phyloP scores from a whole-genome alignment of 495 filamentous ascomycete genomes.

The Paragyromitra xinjiangensis region DNA sequence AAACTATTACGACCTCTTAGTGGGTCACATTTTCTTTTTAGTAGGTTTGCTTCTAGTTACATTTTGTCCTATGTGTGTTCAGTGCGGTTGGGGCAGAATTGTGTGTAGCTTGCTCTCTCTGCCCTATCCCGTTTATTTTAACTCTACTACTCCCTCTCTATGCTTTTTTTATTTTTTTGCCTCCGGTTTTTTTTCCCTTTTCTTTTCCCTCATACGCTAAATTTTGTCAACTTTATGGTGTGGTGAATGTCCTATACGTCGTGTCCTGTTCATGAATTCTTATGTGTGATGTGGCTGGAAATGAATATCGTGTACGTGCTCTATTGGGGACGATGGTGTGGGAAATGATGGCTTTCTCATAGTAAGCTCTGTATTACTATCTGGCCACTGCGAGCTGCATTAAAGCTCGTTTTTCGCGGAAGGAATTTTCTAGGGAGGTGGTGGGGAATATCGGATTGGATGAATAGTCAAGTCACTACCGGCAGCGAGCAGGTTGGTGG shows the following conservation, averaged over 20 bases:
- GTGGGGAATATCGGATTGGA: conserved; percentile 15
- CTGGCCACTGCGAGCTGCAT: conserved; percentile 6
- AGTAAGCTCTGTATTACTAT: conserved; percentile 1
- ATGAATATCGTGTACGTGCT: conserved; percentile 46
- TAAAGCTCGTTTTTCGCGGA: neutral
- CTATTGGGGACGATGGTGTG: conserved; percentile 32
- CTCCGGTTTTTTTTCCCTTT: conserved; percentile 36
- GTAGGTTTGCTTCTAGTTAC: conserved; percentile 37
- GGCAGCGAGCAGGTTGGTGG: conserved; percentile 11
- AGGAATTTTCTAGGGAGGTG: conserved; percentile 2
- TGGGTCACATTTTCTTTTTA: conserved; percentile 50
- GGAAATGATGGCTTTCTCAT: conserved; percentile 28
- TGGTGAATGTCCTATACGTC: conserved; percentile 39
- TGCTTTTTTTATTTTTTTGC: conserved; percentile 27
- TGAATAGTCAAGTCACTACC: conserved; percentile 20
- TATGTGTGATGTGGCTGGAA: conserved; percentile 28
- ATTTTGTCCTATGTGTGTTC: conserved; percentile 31
- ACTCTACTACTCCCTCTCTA: conserved; percentile 24
- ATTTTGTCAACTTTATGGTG: conserved; percentile 21
- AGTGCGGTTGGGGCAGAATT: conserved; percentile 10
- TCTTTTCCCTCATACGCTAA: conserved; percentile 26
- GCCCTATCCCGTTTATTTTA: conserved; percentile 40
- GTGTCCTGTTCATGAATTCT: conserved; percentile 41
- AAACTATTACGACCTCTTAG: conserved; percentile 54
- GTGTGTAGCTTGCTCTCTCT: conserved; percentile 41